These are phyloP conservation scores for Globisporangium splendens DNA, from an alignment of 352 stramenopile species.

Conservation along the genomic window DNA sequence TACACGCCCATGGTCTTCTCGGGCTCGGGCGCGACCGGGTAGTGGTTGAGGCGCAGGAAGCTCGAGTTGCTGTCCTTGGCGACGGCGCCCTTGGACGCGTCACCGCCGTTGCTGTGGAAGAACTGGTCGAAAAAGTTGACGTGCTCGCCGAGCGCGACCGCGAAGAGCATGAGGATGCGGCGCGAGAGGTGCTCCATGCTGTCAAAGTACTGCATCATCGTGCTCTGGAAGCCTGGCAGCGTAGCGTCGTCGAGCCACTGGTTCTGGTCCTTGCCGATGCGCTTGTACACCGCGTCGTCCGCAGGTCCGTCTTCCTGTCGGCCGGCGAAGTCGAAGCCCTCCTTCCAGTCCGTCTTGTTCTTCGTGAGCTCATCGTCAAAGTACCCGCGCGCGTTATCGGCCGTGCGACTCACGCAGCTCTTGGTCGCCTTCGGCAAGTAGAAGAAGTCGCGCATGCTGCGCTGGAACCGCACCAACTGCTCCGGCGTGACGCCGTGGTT, in stretches of 20 bases:
- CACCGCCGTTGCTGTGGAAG: slow-evolving; percentile 27
- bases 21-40: slow-evolving; percentile 59
- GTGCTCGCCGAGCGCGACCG: slow-evolving; percentile 51
- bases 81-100: slow-evolving; percentile 3
- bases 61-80: slow-evolving; percentile 47
- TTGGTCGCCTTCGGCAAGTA: slow-evolving; percentile 57
- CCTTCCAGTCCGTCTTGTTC: slow-evolving; percentile 91
- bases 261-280: slow-evolving; percentile 84
- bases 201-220: slow-evolving; percentile 40
- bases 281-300: slow-evolving; percentile 39
- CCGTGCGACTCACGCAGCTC: slow-evolving; percentile 53
- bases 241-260: slow-evolving; percentile 54
- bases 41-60: slow-evolving; percentile 91
- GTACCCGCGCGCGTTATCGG: slow-evolving; percentile 87
- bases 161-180: slow-evolving; percentile 54
- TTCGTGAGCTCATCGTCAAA: slow-evolving; percentile 95
- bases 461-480: slow-evolving; percentile 66
- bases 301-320: slow-evolving; percentile 35
- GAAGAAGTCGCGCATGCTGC: slow-evolving; percentile 83
- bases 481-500: slow-evolving; percentile 67
- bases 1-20: slow-evolving; percentile 51
- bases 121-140: slow-evolving; percentile 60
- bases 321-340: slow-evolving; percentile 73
- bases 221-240: slow-evolving; percentile 54
- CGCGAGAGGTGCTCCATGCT: slow-evolving; percentile 52